Evolutionary conservation across 257 asterid genomes (phyloP).

Genomic region (Solanum paucissectum): DNA sequence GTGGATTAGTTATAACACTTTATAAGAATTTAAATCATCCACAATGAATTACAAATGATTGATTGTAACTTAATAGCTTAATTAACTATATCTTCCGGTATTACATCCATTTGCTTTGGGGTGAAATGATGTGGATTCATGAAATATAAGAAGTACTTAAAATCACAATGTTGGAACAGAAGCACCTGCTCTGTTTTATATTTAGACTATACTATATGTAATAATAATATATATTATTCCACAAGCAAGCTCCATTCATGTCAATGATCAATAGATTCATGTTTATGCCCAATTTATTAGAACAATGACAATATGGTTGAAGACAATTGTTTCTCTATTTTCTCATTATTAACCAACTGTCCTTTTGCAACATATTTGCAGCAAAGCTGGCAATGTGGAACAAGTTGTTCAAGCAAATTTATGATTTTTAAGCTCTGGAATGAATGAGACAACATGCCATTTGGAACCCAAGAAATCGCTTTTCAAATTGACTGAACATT

Average conservation of each 20-base stretch:
- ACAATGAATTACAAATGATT: neutral
- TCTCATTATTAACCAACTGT: neutral
- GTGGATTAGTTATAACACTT: neutral
- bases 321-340: neutral
- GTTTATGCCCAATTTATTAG: neutral
- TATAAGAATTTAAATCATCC: neutral
- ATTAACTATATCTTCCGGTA: too few species aligned
- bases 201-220: too few species aligned
- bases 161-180: constrained; percentile 10
- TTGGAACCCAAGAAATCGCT: neutral
- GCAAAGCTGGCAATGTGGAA: neutral
- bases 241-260: neutral
- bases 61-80: neutral
- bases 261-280: neutral
- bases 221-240: neutral
- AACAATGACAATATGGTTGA: constrained; percentile 3
- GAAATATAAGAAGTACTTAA: neutral
- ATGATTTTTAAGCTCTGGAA: neutral
- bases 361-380: neutral
- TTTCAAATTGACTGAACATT: neutral
- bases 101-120: neutral
- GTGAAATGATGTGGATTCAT: neutral
- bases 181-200: constrained; percentile 37
- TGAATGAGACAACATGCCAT: neutral
- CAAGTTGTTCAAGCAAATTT: neutral